These are phyloP conservation scores for Starmerella cellae DNA, from an alignment of 805 yeast genomes.

Conservation along the genomic window DNA sequence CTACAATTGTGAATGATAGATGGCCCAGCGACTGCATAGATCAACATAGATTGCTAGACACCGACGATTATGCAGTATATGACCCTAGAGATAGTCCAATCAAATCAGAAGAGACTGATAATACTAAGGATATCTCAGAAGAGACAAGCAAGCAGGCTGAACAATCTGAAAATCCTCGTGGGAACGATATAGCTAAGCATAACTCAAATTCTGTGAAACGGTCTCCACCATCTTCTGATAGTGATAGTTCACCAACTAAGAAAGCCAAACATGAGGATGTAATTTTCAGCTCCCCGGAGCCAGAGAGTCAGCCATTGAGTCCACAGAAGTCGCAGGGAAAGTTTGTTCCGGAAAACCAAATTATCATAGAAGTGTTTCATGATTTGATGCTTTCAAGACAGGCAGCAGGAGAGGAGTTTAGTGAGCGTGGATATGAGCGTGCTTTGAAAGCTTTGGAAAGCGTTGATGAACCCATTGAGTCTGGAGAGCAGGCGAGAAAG, in stretches of 20 bases:
- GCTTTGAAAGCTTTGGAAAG: constrained; percentile 32
- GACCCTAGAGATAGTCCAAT: too few relatives aligned
- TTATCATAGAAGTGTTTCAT: constrained; percentile 26
- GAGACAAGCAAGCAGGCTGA: not conserved
- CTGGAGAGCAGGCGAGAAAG: constrained; percentile 30
- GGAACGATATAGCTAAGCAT: not conserved
- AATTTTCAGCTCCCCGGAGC: too few relatives aligned
- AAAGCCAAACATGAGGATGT: constrained; percentile 1
- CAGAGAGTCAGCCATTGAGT: too few relatives aligned
- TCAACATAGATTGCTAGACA: constrained; percentile 13
- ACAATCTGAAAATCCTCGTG: not conserved
- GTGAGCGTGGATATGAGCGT: constrained; percentile 32
- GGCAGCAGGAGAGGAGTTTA: constrained; percentile 29
- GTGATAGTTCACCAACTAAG: not conserved
- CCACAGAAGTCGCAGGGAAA: not conserved
- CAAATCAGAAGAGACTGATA: too few relatives aligned
- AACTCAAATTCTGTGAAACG: not conserved
- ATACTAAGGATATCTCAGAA: too few relatives aligned
- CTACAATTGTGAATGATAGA: constrained; percentile 14
- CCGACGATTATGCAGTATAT: too few relatives aligned
- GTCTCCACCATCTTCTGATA: too few relatives aligned
- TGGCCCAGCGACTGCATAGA: constrained; percentile 29
- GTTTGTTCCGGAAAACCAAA: constrained; percentile 21
- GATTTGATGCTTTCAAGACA: constrained; percentile 27
- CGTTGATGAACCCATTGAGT: constrained; percentile 24